Base-by-base conservation (phyloP, 2,329 filamentous ascomycete species). In the Monilinia polystroma region DNA sequence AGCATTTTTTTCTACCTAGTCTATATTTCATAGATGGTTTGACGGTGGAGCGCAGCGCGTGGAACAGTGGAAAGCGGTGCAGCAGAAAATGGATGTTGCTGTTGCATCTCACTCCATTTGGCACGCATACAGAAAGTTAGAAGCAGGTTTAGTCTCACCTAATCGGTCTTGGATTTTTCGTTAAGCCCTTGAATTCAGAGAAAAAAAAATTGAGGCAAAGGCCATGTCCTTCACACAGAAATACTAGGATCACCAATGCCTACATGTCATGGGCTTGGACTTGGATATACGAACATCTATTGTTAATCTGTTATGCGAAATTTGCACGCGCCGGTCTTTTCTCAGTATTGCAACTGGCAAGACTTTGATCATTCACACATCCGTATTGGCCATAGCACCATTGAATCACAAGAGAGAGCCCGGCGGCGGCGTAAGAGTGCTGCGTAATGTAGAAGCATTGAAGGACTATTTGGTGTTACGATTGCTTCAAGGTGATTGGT, bases 41-140 rank as follows among this genome's bases (percentile, higher is more conserved):
- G n/a, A 23, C 41, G 58, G 57, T 66, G 64, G 64, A 66, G 64
- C 57, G 64, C 57, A 54, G 64, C 57, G 64, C 49, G 64, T 66
- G 64, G 64, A 63, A 66, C 64, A 18, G 51, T 66, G 64, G 64
- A 47, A 63, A 66, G 55, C 63, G 32, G 53, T 59, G 63, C 63
- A 65, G 32, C 53, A 58, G n/a, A 58, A 49, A 58, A 38, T 51
- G 29, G 12, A 59, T 47, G n/a, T 57, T 47, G 63, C 51, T 45
- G 43, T 51, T 38, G 23, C 41, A 59, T 47, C 12, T 41, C 52
- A 43, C 23, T 51, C 45, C 41, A 32, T 32, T 41, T 63, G 43
- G 53, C 47, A 59, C 14, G 32, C 12, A 59, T 23, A 43, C 23
- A 32, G 32, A 26, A 26, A 53, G 43, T 58, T 35, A 59, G 45